Base-by-base conservation (phyloP, 192 early-diverging fungal genomes). In the Podila clonocystis region DNA sequence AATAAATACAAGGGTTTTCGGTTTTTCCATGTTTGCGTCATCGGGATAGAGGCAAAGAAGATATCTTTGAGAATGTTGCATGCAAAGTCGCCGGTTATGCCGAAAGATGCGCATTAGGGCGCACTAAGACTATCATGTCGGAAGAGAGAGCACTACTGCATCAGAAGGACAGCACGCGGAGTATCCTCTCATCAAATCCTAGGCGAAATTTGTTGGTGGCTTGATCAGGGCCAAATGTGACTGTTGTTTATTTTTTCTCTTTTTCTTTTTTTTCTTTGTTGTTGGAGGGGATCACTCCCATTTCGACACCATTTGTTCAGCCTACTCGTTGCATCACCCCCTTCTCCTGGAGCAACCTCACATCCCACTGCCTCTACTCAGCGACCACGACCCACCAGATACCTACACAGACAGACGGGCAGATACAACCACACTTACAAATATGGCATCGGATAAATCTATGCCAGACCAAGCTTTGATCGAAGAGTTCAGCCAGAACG, bases 391-490 rank as follows among this genome's bases (percentile, higher is more conserved):
- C 0, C 52, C 20, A 55, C 52, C 24, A 9, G n/a, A 55, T 5
- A 24, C 52, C n/a, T 55, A 19, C 7, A 52, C 52, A 24, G 9
- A 55, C 12, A 24, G 24, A 55, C 34, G 5, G 31, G 5, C 5
- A 52, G 22, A 52, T 3, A 26, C 52, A 4, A 55, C 52, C 6
- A 55, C 5, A 61, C 26, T 33, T 33, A 28, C 1, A 28, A 33
- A 26, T 13, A 63, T 63, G 62, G 62, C 58, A 17, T 29, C 41
- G 45, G 41, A 71, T 63, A 50, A 68, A 60, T 22, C 52, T 55
- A 80, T 80, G 70, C 76, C 76, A 24, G 41, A 80, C 61, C 70
- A 80, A 55, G 65, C 50, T 49, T 64, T 80, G 66, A 65, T 80
- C 36, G 61, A 80, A 49, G 30, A 65, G 28, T 80, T 80, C 55